Evolutionary conservation across 1,284 basidiomycete species (phyloP), one percentile per base, ranked within the genome.

Genomic region (Sporisorium exsertum): DNA sequence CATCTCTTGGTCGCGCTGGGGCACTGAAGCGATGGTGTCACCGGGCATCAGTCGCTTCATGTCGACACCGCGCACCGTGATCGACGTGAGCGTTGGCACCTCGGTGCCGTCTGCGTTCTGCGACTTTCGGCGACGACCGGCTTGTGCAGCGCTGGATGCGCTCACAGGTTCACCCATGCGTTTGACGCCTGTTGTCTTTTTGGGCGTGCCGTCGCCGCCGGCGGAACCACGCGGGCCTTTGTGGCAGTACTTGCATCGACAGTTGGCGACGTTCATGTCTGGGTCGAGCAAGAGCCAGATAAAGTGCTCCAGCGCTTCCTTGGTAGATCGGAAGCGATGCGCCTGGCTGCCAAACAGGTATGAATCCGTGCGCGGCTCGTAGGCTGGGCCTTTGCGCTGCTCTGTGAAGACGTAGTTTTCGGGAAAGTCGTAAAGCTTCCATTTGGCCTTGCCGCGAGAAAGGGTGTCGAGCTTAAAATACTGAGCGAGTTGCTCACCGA

Each of bases 161-260:
- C 46, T 70, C 29, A 56, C 15, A 5, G 55, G 46, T 22, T 63
- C 69, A 6, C 43, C 60, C 52, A 72, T 72, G 47, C 70, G 66
- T 63, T 68, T 68, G 24, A 49, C 46, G 15, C 54, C 52, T 10
- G 67, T 42, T 7, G 58, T 27, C 45, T 56, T 67, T 32, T 66
- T 66, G 8, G 56, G 58, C 6, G 63, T 61, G 6, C 22, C 46
- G n/a, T 50, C 52, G 37, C 46, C 58, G 12, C 54, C 61, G 3
- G 43, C 49, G 15, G 71, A 59, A 2, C 52, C 24, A 12, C 68
- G 57, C 2, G 68, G 60, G 1, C 33, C 52, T 47, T 68, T 76
- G 54, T 55, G 35, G 57, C 80, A 81, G 72, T 80, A 78, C 26
- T 74, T 80, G 73, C 80, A 81, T 1, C 35, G 20, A 33, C 80